Percentiles rank a stretch among this genome's conserved stretches.
Conservation (phyloP, 352 stramenopile genomes). For the Pythium apleroticum region DNA sequence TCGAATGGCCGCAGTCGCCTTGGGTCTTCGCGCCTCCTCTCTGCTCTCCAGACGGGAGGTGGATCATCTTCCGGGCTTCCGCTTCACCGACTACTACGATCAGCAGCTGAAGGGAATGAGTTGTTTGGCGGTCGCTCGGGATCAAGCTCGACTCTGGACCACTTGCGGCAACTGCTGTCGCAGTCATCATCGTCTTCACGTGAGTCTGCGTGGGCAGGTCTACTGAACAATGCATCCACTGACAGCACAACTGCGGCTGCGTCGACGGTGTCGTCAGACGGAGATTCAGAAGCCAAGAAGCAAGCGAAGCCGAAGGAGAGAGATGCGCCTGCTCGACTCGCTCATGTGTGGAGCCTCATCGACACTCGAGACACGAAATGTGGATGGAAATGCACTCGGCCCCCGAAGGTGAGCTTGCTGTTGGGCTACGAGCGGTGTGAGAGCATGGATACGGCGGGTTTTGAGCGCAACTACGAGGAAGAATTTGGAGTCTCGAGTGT, state of each 20-base stretch:
- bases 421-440: conserved; percentile 13
- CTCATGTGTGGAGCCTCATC: conserved; percentile 15
- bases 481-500: conserved; percentile 8
- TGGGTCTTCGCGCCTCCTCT: conserved; percentile 51
- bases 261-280: conserved; percentile 5
- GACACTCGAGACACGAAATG: background rate
- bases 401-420: conserved; percentile 22
- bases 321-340: conserved; percentile 1
- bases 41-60: conserved; percentile 48
- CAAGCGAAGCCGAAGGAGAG: conserved; percentile 11
- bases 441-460: conserved; percentile 6
- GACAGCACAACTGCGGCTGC: conserved; percentile 9
- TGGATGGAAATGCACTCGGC: conserved; percentile 15
- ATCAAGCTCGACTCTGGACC: conserved; percentile 42
- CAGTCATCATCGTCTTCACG: conserved; percentile 19
- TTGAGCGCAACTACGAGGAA: conserved; percentile 16
- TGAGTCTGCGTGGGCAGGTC: background rate
- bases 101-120: conserved; percentile 5
- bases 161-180: conserved; percentile 42
- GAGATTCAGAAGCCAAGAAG: conserved; percentile 4
- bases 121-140: conserved; percentile 15
- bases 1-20: conserved; percentile 32
- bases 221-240: conserved; percentile 5
- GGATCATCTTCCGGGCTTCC: conserved; percentile 9
- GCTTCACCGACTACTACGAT: conserved; percentile 22